Base-by-base conservation (phyloP, 768 basidiomycete genomes). In the Kwoniella heveanensis region DNA sequence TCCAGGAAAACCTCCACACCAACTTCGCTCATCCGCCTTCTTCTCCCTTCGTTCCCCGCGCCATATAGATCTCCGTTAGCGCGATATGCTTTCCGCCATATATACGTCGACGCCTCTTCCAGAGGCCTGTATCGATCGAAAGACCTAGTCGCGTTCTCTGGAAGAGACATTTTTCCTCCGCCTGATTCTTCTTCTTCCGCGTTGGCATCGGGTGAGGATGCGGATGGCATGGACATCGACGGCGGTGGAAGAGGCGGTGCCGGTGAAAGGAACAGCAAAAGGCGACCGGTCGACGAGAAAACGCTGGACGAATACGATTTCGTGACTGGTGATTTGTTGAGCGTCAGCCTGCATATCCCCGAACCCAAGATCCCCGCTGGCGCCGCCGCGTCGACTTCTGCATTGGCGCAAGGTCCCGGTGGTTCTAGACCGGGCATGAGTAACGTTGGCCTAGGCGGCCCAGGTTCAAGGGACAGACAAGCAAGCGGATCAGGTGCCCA, bases 1-100 rank as follows among this genome's bases (percentile, higher is more conserved):
- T n/a, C n/a, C n/a, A 77, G 75, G 75, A 77, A 77, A 69, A 24
- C 68, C 27, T 72, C 70, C 24, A 72, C 75, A 0, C 75, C 72
- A 2, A 59, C 70, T 7, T 70, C 72, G 2, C 47, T 77, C 9
- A 71, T 77, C 50, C 68, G 66, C n/a, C 63, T 72, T 2, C 62
- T 77, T n/a, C 54, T 67, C 12, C 70, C 75, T 12, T 64, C 67
- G 13, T 72, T 77, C 62, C 75, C 75, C 2, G 59, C 71, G 8
- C 65, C 64, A 6, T 74, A 77, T 53, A 68, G 75, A 49, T 77
- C 75, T 9, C 75, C 75, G 2, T 54, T 71, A 1, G 75, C 75
- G 2, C 54, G 75, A 24, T 74, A 64, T 54, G 67, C 72, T 7
- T 74, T 77, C 62, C 59, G 71, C 67, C 75, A 74, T 56, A 67